Evolutionary conservation across 1,139 yeast species (phyloP).

Genomic region (Yamadazyma kanchanaburiensis): DNA sequence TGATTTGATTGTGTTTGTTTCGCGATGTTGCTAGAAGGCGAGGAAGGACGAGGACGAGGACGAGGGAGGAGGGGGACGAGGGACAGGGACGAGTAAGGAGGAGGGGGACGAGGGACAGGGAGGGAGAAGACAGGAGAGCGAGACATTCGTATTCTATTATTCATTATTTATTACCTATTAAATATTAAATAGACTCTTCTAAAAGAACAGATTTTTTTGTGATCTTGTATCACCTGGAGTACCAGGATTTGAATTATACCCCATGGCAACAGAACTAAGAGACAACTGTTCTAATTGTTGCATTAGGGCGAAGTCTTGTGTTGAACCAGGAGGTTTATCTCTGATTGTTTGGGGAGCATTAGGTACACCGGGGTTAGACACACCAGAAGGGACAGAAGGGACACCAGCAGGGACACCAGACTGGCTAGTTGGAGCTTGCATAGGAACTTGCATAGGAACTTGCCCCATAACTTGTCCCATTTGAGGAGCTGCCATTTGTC

Average conservation of each 20-base stretch:
- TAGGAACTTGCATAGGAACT: conserved; percentile 7
- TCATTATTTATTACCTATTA: conserved; percentile 1
- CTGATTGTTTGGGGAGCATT: too few relatives aligned
- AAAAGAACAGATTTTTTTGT: conserved; percentile 6
- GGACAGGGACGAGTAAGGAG: too few relatives aligned
- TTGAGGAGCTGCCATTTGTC: conserved; percentile 1
- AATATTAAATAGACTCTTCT: not conserved
- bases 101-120: too few relatives aligned
- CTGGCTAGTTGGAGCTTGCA: conserved; percentile 1
- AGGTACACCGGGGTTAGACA: not conserved
- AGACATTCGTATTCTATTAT: too few relatives aligned
- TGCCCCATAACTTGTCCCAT: conserved; percentile 1
- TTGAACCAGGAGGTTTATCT: conserved; percentile 6
- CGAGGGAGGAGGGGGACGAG: too few relatives aligned
- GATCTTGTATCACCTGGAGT: conserved; percentile 22
- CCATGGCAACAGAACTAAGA: conserved; percentile 48
- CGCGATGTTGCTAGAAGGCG: too few relatives aligned
- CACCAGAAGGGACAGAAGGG: conserved; percentile 1
- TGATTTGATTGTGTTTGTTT: too few relatives aligned
- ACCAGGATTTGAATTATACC: conserved; percentile 46
- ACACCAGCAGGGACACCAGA: not conserved
- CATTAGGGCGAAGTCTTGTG: conserved; percentile 26
- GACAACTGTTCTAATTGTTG: conserved; percentile 49
- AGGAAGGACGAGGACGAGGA: too few relatives aligned
- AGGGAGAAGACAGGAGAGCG: too few relatives aligned